Conservation (phyloP, 345 rosid genomes). For the Crucihimalaya himalaica region DNA sequence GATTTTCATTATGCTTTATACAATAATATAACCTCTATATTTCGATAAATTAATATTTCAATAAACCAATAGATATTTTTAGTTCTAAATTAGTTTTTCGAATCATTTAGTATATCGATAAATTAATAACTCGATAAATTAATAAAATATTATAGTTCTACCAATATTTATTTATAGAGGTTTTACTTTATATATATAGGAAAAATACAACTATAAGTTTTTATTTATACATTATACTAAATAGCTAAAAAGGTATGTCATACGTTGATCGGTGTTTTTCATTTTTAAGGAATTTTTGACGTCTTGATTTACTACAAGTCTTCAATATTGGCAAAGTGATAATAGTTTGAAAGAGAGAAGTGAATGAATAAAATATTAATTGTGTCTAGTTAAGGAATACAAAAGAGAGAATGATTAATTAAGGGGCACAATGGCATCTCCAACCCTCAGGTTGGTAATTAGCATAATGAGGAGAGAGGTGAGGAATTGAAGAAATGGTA, state of each 20-base stretch:
- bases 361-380: neutral
- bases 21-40: no score
- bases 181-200: no score
- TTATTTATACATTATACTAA: no score
- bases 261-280: neutral
- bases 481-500: constrained; percentile 36
- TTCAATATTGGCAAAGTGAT: neutral
- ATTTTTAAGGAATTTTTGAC: neutral
- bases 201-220: no score
- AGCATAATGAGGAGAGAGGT: constrained; percentile 51
- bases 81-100: no score
- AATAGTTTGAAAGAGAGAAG: neutral
- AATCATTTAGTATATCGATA: no score
- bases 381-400: neutral
- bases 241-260: neutral
- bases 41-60: no score
- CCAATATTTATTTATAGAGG: no score
- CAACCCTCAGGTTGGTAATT: constrained; percentile 86
- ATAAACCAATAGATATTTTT: no score
- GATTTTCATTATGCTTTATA: neutral
- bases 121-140: no score
- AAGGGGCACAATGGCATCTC: constrained; percentile 85
- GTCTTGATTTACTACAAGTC: neutral
- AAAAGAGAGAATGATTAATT: neutral
- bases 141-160: no score